Conservation (phyloP, 331 rosid genomes). For the Pyrus hybrid region DNA sequence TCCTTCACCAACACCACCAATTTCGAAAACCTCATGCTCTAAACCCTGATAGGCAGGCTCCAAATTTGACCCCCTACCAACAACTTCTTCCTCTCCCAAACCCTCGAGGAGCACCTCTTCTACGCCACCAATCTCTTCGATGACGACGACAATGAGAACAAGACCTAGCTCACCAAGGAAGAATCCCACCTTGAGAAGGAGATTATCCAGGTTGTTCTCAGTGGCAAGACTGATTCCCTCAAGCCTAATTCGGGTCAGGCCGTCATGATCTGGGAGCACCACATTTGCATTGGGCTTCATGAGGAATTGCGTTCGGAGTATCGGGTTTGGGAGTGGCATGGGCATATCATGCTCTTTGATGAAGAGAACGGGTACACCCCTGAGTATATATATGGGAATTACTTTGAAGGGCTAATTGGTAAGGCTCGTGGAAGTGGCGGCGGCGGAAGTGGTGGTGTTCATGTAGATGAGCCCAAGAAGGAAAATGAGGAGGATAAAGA, state of each 20-base stretch:
- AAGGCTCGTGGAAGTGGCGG: background rate
- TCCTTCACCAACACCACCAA: slow-evolving; percentile 37
- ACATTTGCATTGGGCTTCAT: slow-evolving; percentile 68
- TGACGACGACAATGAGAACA: slow-evolving; percentile 21
- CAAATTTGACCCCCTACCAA: slow-evolving; percentile 41
- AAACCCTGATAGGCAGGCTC: slow-evolving; percentile 59
- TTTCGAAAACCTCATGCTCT: slow-evolving; percentile 56
- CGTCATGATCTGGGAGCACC: slow-evolving; percentile 63
- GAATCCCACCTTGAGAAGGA: slow-evolving; percentile 70
- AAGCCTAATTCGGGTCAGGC: slow-evolving; percentile 89
- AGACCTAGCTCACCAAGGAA: slow-evolving; percentile 48
- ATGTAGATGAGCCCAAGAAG: slow-evolving; percentile 7
- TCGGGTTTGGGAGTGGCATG: slow-evolving; percentile 99
- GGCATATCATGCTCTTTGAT: slow-evolving; percentile 71
- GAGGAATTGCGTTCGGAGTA: slow-evolving; percentile 69
- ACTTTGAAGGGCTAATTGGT: slow-evolving; percentile 57
- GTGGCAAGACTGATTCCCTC: slow-evolving; percentile 47
- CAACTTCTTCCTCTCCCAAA: slow-evolving; percentile 39
- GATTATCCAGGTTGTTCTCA: slow-evolving; percentile 44
- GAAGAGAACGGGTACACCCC: slow-evolving; percentile 78
- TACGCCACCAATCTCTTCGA: slow-evolving; percentile 37
- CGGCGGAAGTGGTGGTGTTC: background rate
- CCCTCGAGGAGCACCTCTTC: slow-evolving; percentile 74
- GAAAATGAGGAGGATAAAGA: slow-evolving; percentile 19
- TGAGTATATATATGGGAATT: slow-evolving; percentile 84